Conservation (phyloP, 768 basidiomycete genomes). For the Strobilomyces dryophilus region DNA sequence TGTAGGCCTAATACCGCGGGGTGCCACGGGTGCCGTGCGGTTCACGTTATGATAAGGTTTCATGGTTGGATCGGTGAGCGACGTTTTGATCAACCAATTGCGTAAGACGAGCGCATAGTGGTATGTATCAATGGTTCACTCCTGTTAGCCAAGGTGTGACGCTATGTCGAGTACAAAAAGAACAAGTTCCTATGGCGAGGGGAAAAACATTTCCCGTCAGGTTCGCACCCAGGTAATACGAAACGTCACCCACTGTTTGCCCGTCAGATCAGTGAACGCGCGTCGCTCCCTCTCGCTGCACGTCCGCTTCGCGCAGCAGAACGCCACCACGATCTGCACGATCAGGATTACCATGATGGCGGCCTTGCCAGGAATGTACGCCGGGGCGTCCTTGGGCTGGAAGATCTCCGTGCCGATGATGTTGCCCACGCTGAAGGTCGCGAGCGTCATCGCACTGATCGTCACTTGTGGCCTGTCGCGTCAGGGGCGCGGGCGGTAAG, state of each 20-base stretch:
- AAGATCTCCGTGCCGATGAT: slow-evolving; percentile 64
- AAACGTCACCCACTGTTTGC: slow-evolving; percentile 47
- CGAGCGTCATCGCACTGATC: slow-evolving; percentile 56
- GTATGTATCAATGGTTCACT: not conserved
- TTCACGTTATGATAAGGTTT: slow-evolving; percentile 16
- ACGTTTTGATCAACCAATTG: not conserved
- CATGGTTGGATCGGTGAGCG: not conserved
- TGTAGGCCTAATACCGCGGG: slow-evolving; percentile 5
- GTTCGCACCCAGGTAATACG: not conserved
- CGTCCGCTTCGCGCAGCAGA: slow-evolving; percentile 45
- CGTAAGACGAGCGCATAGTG: not conserved
- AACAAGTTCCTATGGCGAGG: slow-evolving; percentile 45
- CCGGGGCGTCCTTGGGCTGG: slow-evolving; percentile 55
- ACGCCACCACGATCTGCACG: slow-evolving; percentile 46
- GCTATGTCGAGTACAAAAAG: slow-evolving; percentile 54
- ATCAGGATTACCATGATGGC: slow-evolving; percentile 58
- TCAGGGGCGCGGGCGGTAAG: not conserved
- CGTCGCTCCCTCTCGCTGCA: slow-evolving; percentile 55
- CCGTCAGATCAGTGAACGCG: slow-evolving; percentile 61
- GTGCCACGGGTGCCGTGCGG: not conserved
- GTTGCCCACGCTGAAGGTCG: slow-evolving; percentile 53
- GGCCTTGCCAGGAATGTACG: slow-evolving; percentile 63
- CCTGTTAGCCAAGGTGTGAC: not conserved
- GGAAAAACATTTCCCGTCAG: not conserved
- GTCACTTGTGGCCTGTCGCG: slow-evolving; percentile 37